Evolutionary conservation across 257 asterid species (phyloP), one percentile per base, ranked within the genome.

Genomic region (Pogostemon cablin): DNA sequence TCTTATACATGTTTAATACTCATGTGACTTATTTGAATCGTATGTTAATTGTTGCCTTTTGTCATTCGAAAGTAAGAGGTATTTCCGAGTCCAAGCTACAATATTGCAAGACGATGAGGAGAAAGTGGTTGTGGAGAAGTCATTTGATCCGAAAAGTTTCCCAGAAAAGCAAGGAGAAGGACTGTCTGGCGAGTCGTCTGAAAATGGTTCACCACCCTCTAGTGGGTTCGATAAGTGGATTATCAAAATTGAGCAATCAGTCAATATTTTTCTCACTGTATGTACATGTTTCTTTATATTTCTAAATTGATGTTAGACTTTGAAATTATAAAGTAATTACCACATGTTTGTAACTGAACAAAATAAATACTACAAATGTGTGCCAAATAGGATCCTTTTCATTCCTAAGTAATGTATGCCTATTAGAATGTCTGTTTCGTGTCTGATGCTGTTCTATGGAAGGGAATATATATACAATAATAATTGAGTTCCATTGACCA

Each of bases 201-300:
- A 74, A 5, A 71, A 80, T 20, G 71, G 71, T 72, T 76, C 95
- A 50, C 61, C 49, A 5, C 67, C 86, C 25, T 54, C 93, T 37
- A 81, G 76, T 78, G 89, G 80, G 80, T 67, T 79, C 10, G 93
- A 89, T 74, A 86, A 82, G 74, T 82, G 85, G 93, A 69, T 82
- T 63, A 77, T 91, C 72, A 91, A 91, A 82, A 1, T 88, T 42
- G 99, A 95, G 84, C 99, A 91, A 68, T 91, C 98, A n/a, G 61
- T 89, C 53, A 95, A 95, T 83, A 80, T 91, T 56, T 74, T 91
- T 53, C 96, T 95, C 63, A 95, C 97, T 68, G 98, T 89, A 87
- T 7, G 75, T 50, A 69, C 53, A 42, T 1, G 44, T 12, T 66
- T 69, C n/a, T 40, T 54, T 48, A 25, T 32, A 9, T 20, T 32